Conservation (phyloP, 495 filamentous ascomycete species). For the Tuber brumale region DNA sequence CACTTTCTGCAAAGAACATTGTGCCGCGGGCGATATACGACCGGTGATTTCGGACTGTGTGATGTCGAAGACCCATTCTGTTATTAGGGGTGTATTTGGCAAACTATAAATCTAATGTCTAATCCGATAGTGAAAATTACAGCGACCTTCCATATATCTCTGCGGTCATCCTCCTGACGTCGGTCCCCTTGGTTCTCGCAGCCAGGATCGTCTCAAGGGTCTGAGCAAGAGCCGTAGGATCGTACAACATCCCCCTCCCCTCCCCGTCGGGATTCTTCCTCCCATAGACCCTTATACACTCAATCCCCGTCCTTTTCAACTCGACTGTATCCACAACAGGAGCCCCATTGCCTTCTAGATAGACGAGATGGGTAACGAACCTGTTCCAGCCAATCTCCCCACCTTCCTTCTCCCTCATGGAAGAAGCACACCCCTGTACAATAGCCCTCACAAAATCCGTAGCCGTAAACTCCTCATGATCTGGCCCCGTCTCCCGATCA, state of each 20-base stretch:
- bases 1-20: not conserved
- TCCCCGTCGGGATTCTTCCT: conserved; percentile 48
- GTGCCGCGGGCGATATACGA: not conserved
- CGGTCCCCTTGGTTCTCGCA: conserved; percentile 54
- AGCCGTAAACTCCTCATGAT: conserved; percentile 56
- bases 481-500: conserved; percentile 78
- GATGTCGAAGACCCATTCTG: not conserved
- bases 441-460: conserved; percentile 75
- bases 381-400: conserved; percentile 40
- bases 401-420: conserved; percentile 42
- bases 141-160: conserved; percentile 24
- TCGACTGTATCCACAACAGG: conserved; percentile 63
- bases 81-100: not conserved
- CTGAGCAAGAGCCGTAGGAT: conserved; percentile 65
- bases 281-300: conserved; percentile 69
- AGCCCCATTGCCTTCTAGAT: conserved; percentile 65
- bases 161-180: conserved; percentile 55
- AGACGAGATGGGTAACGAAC: conserved; percentile 80
- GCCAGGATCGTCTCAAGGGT: conserved; percentile 74
- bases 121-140: not conserved
- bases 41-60: not conserved
- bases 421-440: conserved; percentile 55
- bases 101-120: not conserved
- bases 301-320: conserved; percentile 62
- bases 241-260: conserved; percentile 60